These are phyloP conservation scores for Pilatotrama ljubarskyi DNA, from an alignment of 768 basidiomycete genomes.

Conservation along the genomic window DNA sequence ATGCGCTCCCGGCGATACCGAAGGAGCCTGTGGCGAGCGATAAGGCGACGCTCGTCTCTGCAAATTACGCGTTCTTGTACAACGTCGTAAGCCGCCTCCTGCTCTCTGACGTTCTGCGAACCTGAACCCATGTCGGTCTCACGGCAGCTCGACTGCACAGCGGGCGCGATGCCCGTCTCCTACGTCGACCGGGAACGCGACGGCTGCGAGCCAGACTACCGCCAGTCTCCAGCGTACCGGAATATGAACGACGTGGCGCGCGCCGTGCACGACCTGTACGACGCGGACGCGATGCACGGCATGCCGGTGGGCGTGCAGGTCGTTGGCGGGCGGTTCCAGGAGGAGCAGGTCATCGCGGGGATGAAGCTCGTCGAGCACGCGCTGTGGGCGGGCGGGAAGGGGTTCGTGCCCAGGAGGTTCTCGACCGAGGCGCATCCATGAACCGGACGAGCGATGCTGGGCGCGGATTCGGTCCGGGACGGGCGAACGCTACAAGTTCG, in stretches of 20 bases:
- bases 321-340: constrained; percentile 43
- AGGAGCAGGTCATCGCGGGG: constrained; percentile 49
- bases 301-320: constrained; percentile 48
- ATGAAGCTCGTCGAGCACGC: constrained; percentile 42
- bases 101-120: background rate
- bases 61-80: constrained; percentile 40
- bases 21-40: constrained; percentile 22
- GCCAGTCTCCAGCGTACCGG: constrained; percentile 23
- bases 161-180: constrained; percentile 47
- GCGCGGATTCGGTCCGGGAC: too few relatives aligned
- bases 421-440: too few relatives aligned
- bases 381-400: constrained; percentile 14
- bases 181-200: constrained; percentile 39
- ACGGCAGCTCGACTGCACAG: constrained; percentile 49
- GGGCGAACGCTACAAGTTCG: too few relatives aligned
- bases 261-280: constrained; percentile 43
- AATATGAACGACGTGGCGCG: constrained; percentile 41
- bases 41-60: constrained; percentile 35
- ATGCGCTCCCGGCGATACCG: constrained; percentile 42
- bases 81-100: constrained; percentile 41
- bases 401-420: constrained; percentile 14
- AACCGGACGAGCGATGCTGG: too few relatives aligned
- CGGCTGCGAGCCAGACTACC: constrained; percentile 26
- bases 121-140: too few relatives aligned
- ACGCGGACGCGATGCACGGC: constrained; percentile 43